phyloP scores from a whole-genome alignment of 371 early-diverging fungal genomes.

The Sanchytrium tribonematis region DNA sequence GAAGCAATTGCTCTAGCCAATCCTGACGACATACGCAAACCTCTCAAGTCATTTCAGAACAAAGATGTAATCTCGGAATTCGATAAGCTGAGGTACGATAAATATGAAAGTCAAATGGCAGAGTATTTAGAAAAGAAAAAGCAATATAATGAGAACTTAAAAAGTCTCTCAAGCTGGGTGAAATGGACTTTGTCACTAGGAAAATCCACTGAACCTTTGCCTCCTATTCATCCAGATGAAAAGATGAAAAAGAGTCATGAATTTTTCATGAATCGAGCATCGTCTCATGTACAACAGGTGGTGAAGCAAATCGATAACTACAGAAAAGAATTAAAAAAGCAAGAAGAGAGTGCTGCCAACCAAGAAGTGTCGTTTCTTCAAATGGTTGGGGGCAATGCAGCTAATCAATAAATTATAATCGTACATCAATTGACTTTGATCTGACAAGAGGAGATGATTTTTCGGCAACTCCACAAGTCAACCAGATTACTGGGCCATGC shows the following conservation, averaged over 20 bases:
- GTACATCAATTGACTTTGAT: no score
- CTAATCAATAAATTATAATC: neutral
- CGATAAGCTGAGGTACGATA: neutral
- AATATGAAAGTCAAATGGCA: neutral
- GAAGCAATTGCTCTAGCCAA: constrained; percentile 44
- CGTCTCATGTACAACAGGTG: neutral
- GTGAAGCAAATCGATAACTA: neutral
- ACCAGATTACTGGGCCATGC: no score
- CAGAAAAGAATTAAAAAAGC: neutral
- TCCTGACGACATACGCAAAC: constrained; percentile 40
- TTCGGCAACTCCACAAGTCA: no score
- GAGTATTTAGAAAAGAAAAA: neutral
- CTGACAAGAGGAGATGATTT: no score
- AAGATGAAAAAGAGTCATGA: neutral
- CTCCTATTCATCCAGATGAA: neutral
- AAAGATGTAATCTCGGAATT: constrained; percentile 37
- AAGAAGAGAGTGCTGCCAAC: neutral
- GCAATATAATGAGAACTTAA: neutral
- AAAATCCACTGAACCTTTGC: neutral
- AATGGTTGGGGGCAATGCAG: neutral
- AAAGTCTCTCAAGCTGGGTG: neutral
- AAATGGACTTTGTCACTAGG: neutral
- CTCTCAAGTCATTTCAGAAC: constrained; percentile 32
- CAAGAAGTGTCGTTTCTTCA: neutral
- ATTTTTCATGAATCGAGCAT: neutral